Evolutionary conservation across 179 eudicot species (phyloP), one percentile per base, ranked within the genome.

Genomic region (Vitellaria paradoxa): DNA sequence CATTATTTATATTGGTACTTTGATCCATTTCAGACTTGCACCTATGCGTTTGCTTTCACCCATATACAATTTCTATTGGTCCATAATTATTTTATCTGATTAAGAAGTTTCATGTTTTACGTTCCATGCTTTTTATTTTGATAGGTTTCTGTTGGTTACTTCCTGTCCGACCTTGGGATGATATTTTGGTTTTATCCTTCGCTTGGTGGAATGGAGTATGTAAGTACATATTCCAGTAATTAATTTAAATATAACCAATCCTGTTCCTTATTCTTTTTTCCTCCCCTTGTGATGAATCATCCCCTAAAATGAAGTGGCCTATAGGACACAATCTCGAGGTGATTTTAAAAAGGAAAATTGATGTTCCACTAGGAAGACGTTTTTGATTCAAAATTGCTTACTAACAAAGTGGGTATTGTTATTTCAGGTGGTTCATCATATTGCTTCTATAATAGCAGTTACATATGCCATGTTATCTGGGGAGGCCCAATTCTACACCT

Each of bases 121-220:
- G 55, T 24, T 24, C 65, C 62, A 76, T 37, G 40, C 21, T 45
- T 15, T 46, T 76, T 20, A 21, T 68, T 64, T 78, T 88, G 84
- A 84, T 88, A 92, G 97, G 97, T 88, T 73, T 92, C 95, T 75
- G 93, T 91, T 79, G 97, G 97, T 75, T 92, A 92, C 88, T 92
- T 92, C 87, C 82, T 91, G 75, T 78, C 89, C 70, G 97, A 92
- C 88, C 88, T 92, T 69, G 90, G 85, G 70, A 85, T 91, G 95
- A 91, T 92, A 82, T 62, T 91, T 77, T 92, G 97, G 97, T 85
- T 82, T 75, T 91, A 87, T 86, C 95, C 97, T 76, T 86, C 91
- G 50, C 76, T 92, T 78, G 97, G 97, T 56, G 95, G 97, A 71
- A 76, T 88, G 67, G 97, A 92, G 82, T 92, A 89, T 91, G 97